Base-by-base conservation (phyloP, 2,329 filamentous ascomycete species). In the Mycosphaerelloides madeirae region DNA sequence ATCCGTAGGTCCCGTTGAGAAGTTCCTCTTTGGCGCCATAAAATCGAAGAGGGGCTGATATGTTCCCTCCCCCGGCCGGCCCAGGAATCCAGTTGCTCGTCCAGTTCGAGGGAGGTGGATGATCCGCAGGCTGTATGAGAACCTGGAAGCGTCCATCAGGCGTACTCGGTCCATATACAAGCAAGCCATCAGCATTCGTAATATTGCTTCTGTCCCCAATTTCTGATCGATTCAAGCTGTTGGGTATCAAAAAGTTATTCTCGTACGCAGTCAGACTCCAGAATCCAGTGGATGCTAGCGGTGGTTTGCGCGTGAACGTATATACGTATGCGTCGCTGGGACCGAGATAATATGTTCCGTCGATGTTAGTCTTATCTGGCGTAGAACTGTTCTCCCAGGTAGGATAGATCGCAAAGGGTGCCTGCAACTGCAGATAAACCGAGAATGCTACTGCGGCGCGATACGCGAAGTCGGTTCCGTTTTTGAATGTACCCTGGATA, bases 251-350 rank as follows among this genome's bases (percentile, higher is more conserved):
- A 29, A 43, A 55, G 20, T 52, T 46, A 11, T 41, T 38, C 19
- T 29, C 43, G 31, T 58, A 58, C 3, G 46, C 43, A 1, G 55
- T 55, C 36, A 57, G 25, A 31, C 50, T 55, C 55, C 55, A 58
- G 32, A 56, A 58, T 1, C 54, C 54, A 14, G 40, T 36, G 13
- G 20, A 15, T 16, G 34, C 33, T 13, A 58, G 38, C 11, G 45
- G 46, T 2, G 55, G 54, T 37, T 43, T 49, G 7, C 51, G 31
- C 9, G 41, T 44, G 44, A 58, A 57, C 20, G 51, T 56, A 25
- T 54, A 48, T n/a, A 56, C 20, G 14, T 44, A 25, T 13, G 46
- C 39, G 7, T 41, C 36, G 35, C 51, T 40, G 6, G 34, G 16
- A n/a, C 22, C 31, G 3, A 52, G 32, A n/a, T 11, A 31, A 29